Percentiles rank a stretch among this genome's conserved stretches.
Evolutionary conservation across 2,329 filamentous ascomycete genomes (phyloP).

Genomic region (Cladosporium sp.): DNA sequence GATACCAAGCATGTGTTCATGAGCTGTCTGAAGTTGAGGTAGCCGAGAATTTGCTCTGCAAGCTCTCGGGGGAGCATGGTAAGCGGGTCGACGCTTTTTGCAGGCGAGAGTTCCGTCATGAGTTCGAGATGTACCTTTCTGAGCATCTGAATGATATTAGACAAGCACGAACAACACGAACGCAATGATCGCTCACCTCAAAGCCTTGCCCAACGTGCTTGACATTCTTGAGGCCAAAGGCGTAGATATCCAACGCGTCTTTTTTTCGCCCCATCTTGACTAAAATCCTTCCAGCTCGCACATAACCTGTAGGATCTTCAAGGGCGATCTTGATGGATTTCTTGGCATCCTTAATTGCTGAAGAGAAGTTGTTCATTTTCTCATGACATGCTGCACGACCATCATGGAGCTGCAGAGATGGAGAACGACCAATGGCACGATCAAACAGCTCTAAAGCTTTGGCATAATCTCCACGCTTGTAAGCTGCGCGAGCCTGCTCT

Average conservation of each 20-base stretch:
- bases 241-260: slow-evolving; percentile 54
- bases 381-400: slow-evolving; percentile 53
- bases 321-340: slow-evolving; percentile 51
- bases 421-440: slow-evolving; percentile 25
- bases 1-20: slow-evolving; percentile 52
- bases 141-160: slow-evolving; percentile 15
- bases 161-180: not conserved
- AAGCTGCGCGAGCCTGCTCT: slow-evolving; percentile 39
- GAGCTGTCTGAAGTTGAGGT: slow-evolving; percentile 48
- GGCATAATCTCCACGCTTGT: slow-evolving; percentile 40
- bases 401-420: slow-evolving; percentile 45
- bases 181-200: slow-evolving; percentile 18
- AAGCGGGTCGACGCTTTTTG: slow-evolving; percentile 49
- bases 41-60: slow-evolving; percentile 47
- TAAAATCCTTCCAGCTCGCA: slow-evolving; percentile 50
- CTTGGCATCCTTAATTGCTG: slow-evolving; percentile 54
- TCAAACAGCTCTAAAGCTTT: slow-evolving; percentile 38
- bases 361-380: slow-evolving; percentile 47
- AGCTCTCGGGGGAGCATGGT: slow-evolving; percentile 52
- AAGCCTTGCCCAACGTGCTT: slow-evolving; percentile 35
- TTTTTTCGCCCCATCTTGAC: slow-evolving; percentile 47
- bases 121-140: slow-evolving; percentile 44
- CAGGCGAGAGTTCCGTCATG: slow-evolving; percentile 37
- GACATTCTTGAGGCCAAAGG: slow-evolving; percentile 53
- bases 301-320: slow-evolving; percentile 53